Evolutionary conservation across 2,329 filamentous ascomycete species (phyloP).

Genomic region (Fusarium sulawesiense): DNA sequence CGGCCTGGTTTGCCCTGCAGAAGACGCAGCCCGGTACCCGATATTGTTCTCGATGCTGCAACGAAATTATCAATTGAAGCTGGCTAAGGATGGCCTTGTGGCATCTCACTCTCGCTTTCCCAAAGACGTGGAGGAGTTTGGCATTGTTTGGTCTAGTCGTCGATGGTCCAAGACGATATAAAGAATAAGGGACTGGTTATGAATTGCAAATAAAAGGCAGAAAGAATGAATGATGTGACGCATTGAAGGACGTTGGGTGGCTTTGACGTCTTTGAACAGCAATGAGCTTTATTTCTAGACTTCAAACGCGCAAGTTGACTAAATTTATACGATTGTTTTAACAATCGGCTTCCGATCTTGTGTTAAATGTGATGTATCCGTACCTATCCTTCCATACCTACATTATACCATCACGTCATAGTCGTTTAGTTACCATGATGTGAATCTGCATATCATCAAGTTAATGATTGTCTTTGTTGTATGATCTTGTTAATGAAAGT

Average conservation of each 20-base stretch:
- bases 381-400: background rate
- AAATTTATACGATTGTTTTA: conserved; percentile 15
- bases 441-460: background rate
- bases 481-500: background rate
- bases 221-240: conserved; percentile 33
- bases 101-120: conserved; percentile 43
- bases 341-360: background rate
- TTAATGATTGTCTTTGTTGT: background rate
- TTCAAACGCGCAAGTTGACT: conserved; percentile 38
- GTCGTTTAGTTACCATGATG: background rate
- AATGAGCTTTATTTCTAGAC: conserved; percentile 30
- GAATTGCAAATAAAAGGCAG: conserved; percentile 33
- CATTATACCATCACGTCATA: background rate
- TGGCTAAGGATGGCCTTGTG: conserved; percentile 44
- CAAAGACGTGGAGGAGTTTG: conserved; percentile 41
- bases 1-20: conserved; percentile 34
- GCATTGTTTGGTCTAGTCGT: conserved; percentile 38
- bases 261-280: conserved; percentile 25
- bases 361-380: background rate
- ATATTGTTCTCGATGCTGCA: conserved; percentile 43
- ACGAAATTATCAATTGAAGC: conserved; percentile 47
- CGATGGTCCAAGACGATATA: conserved; percentile 41
- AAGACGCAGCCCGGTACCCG: conserved; percentile 37
- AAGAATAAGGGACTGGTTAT: conserved; percentile 38
- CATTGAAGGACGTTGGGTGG: conserved; percentile 25